These are phyloP conservation scores for Malus hybrid DNA, from an alignment of 331 rosid species.

Conservation along the genomic window DNA sequence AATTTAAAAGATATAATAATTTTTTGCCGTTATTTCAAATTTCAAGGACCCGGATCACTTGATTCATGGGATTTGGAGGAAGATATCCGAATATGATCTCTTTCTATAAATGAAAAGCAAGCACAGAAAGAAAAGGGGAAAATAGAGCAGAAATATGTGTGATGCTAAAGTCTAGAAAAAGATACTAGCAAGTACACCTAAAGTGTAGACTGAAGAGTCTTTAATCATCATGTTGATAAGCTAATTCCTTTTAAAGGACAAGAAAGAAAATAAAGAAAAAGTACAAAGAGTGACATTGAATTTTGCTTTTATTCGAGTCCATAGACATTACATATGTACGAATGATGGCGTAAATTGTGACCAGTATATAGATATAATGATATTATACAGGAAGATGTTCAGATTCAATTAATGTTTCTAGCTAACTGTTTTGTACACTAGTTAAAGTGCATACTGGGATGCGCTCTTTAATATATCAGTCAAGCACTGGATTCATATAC, in stretches of 20 bases:
- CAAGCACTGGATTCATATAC: background rate
- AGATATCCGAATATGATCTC: accelerated
- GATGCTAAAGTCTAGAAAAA: slow-evolving; percentile 16
- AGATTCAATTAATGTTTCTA: background rate
- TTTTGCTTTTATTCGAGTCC: slow-evolving; percentile 16
- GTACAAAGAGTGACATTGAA: slow-evolving; percentile 25
- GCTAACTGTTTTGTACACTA: background rate
- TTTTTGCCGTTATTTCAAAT: too few relatives aligned
- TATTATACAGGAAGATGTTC: background rate
- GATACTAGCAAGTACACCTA: slow-evolving; percentile 31
- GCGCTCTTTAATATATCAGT: background rate
- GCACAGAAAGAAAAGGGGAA: slow-evolving; percentile 22
- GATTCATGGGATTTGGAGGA: accelerated
- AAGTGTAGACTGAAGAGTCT: slow-evolving; percentile 36
- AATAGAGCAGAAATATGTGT: slow-evolving; percentile 19
- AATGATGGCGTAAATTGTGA: background rate
- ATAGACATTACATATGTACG: background rate
- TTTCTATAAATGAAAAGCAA: slow-evolving; percentile 25
- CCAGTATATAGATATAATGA: background rate
- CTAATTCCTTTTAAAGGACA: slow-evolving; percentile 24
- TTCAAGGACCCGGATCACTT: too few relatives aligned
- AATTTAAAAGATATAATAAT: too few relatives aligned
- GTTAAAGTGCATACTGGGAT: background rate
- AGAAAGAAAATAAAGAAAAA: slow-evolving; percentile 22
- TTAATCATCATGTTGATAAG: slow-evolving; percentile 45